Base-by-base conservation (phyloP, 345 rosid species). In the Microthlaspi erraticum region DNA sequence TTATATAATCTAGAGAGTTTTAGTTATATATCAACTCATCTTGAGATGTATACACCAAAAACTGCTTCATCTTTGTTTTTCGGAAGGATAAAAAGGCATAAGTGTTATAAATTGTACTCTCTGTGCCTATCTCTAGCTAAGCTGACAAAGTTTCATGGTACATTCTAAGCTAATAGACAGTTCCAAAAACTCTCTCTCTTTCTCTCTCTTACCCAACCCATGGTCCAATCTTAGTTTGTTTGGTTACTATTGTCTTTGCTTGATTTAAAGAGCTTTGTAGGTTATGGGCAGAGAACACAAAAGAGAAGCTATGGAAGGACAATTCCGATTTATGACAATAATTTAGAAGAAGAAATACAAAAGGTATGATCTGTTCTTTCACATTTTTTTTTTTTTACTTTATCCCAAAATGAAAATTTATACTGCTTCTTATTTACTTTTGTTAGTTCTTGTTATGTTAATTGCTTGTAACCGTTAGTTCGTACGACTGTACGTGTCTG, bases 301-400 rank as follows among this genome's bases (percentile, higher is more conserved):
- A 51, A 34, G 68, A 54, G 59, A 46, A 53, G 43, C 42, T 53
- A 41, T 17, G 57, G 52, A 68, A 44, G 74, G 54, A 50, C 72
- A 59, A 33, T 66, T 23, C 66, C 52, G 57, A 10, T 48, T 20
- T 58, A 5, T 5, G 10, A 56, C n/a, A 58, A 48, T 64, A 57
- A 7, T 19, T 57, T 76, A 71, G 75, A 72, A 78, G 65, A 81
- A 65, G 80, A 76, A 63, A 71, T 68, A 78, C 60, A 74, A 87
- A 83, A 87, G 85, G 81, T 80, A 66, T 76, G 48, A 63, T 71
- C 81, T 83, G 77, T 79, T 73, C 80, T 80, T 71, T 71, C 74
- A 58, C n/a, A n/a, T n/a, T n/a, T 73, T 76, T 55, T 17, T 71
- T 33, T 66, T 48, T 68, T 76, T 45, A 36, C 51, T 23, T 54